Percentiles rank a stretch among this genome's conserved stretches.
Conservation (phyloP, 2,329 filamentous ascomycete species). For the Penicillium sp. region DNA sequence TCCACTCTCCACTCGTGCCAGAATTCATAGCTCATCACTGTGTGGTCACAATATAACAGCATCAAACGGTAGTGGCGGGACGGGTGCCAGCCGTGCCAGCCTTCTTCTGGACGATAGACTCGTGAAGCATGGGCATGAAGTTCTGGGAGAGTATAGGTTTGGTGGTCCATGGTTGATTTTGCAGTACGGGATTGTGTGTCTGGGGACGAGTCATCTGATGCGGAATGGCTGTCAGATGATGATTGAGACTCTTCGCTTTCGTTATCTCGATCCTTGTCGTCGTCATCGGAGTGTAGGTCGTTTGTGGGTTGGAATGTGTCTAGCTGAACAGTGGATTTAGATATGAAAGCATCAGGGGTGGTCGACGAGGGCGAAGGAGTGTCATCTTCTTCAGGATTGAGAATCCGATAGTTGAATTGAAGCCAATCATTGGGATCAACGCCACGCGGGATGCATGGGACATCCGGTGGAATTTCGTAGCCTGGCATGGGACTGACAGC, state of each 20-base stretch:
- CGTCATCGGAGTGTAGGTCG: neutral
- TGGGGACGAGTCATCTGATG: neutral
- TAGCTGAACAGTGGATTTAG: neutral
- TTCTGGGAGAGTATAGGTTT: slow-evolving; percentile 34
- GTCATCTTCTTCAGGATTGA: slow-evolving; percentile 16
- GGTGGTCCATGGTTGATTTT: neutral
- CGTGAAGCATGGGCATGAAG: slow-evolving; percentile 37
- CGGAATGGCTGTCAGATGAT: neutral
- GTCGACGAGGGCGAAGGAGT: slow-evolving; percentile 11
- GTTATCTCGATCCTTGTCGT: neutral
- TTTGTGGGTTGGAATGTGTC: neutral
- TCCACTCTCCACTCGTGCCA: slow-evolving; percentile 43
- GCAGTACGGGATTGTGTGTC: neutral
- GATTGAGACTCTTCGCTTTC: neutral
- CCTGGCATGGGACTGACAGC: slow-evolving; percentile 61
- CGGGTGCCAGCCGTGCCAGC: slow-evolving; percentile 43
- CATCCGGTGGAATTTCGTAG: slow-evolving; percentile 40
- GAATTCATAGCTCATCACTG: slow-evolving; percentile 63
- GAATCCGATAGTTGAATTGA: slow-evolving; percentile 23
- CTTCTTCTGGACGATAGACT: slow-evolving; percentile 36
- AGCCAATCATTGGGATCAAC: slow-evolving; percentile 22
- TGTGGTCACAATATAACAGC: slow-evolving; percentile 59
- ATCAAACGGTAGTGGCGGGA: slow-evolving; percentile 55
- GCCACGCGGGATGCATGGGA: slow-evolving; percentile 34
- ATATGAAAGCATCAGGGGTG: neutral